A percentile compares a stretch with the other conserved stretches of the same genome.
Evolutionary conservation across 148 eudicot species (phyloP).

Genomic region (Amaranthus hypochondriacus): DNA sequence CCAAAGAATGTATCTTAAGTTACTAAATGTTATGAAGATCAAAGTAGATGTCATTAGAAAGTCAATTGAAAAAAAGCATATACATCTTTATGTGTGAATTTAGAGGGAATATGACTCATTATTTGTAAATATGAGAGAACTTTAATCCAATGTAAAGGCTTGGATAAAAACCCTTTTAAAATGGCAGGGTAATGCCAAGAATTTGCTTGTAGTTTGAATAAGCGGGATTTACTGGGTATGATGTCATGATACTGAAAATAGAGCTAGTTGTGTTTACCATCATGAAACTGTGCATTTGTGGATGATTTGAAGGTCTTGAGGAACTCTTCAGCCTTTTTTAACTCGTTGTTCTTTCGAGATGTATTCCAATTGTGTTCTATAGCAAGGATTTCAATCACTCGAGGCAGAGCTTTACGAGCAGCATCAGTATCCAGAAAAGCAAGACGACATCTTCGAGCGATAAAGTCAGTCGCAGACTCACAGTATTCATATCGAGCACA

Average conservation of each 20-base stretch:
- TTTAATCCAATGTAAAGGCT: neutral
- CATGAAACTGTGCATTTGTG: slow-evolving; percentile 87
- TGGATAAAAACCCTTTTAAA: neutral
- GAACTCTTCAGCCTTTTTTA: slow-evolving; percentile 50
- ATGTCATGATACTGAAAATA: neutral
- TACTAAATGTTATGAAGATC: no score
- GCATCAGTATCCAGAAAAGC: slow-evolving; percentile 99
- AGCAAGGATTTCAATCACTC: slow-evolving; percentile 71
- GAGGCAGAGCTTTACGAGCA: slow-evolving; percentile 71
- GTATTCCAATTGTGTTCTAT: slow-evolving; percentile 84
- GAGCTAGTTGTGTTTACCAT: slow-evolving; percentile 75
- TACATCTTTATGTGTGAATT: slow-evolving; percentile 8
- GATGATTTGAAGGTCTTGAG: slow-evolving; percentile 90
- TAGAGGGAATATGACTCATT: neutral
- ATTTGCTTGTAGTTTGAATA: neutral
- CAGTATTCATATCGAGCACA: slow-evolving; percentile 93
- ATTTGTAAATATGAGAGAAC: neutral
- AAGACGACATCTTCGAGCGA: slow-evolving; percentile 88
- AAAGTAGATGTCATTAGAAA: no score
- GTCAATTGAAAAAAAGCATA: neutral
- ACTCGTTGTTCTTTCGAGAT: slow-evolving; percentile 63
- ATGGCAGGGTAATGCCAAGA: neutral
- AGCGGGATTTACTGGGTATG: neutral
- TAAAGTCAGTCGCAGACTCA: slow-evolving; percentile 86
- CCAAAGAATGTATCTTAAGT: no score